Conservation (phyloP, 768 basidiomycete genomes). For the Auriscalpium vulgare region DNA sequence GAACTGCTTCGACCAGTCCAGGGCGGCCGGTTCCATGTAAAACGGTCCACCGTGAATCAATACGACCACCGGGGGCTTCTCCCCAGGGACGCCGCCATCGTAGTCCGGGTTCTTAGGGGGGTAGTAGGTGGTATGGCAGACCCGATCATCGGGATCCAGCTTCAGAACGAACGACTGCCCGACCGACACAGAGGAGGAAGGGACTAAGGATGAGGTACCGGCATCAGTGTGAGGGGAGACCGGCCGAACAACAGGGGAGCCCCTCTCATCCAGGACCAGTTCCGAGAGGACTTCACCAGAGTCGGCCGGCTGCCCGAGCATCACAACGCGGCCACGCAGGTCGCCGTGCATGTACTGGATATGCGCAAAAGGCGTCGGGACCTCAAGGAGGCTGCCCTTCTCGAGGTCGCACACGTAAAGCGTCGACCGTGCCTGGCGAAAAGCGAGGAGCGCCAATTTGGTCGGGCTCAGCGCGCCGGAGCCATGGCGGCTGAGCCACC, state of each 20-base stretch:
- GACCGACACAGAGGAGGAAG: slow-evolving; percentile 28
- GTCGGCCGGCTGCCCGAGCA: slow-evolving; percentile 3
- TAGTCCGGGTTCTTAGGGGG: slow-evolving; percentile 60
- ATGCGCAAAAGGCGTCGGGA: slow-evolving; percentile 1
- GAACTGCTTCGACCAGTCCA: slow-evolving; percentile 48
- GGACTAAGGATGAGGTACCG: neutral
- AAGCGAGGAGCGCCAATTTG: neutral
- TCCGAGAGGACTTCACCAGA: neutral
- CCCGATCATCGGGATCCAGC: slow-evolving; percentile 25
- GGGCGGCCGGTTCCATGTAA: slow-evolving; percentile 30
- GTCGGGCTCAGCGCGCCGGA: slow-evolving; percentile 1
- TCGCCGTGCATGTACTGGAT: slow-evolving; percentile 9
- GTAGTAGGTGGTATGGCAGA: slow-evolving; percentile 58
- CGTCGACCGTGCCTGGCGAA: neutral
- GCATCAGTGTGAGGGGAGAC: neutral
- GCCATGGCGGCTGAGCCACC: slow-evolving; percentile 11
- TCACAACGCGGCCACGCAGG: slow-evolving; percentile 1
- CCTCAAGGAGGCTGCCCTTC: neutral
- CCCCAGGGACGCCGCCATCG: slow-evolving; percentile 35
- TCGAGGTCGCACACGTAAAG: neutral
- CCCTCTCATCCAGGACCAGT: neutral
- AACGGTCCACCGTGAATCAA: slow-evolving; percentile 72
- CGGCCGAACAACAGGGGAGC: neutral
- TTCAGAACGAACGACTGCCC: slow-evolving; percentile 42
- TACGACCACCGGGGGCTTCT: slow-evolving; percentile 63